Conservation (phyloP, 768 basidiomycete species). For the Dentipellis sp. region DNA sequence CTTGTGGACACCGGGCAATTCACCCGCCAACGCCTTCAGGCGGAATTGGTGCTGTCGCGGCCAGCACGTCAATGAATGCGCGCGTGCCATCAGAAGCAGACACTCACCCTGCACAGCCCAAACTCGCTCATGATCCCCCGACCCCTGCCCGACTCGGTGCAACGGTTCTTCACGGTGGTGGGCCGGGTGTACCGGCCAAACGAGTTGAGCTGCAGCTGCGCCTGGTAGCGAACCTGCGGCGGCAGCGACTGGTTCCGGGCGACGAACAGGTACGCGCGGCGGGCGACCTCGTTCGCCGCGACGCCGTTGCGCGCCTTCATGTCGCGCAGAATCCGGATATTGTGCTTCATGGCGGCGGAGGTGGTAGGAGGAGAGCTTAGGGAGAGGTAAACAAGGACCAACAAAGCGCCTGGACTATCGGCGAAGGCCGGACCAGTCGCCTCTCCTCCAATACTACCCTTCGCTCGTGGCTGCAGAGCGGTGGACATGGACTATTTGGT, state of each 20-base stretch:
- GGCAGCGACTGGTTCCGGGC: slow-evolving; percentile 89
- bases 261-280: slow-evolving; percentile 87
- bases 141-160: slow-evolving; percentile 75
- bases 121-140: slow-evolving; percentile 88
- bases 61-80: background rate
- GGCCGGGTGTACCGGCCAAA: slow-evolving; percentile 78
- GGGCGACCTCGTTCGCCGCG: slow-evolving; percentile 65
- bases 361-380: background rate
- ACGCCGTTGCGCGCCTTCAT: slow-evolving; percentile 70
- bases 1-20: slow-evolving; percentile 82
- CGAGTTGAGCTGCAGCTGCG: slow-evolving; percentile 87
- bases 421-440: no score
- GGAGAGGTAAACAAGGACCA: background rate
- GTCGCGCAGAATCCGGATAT: slow-evolving; percentile 59
- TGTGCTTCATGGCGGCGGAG: slow-evolving; percentile 17
- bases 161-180: slow-evolving; percentile 85
- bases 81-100: background rate
- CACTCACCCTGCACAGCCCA: slow-evolving; percentile 66
- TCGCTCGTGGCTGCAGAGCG: no score
- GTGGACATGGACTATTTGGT: slow-evolving; percentile 1
- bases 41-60: slow-evolving; percentile 77
- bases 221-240: slow-evolving; percentile 83
- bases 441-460: no score
- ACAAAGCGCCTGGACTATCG: background rate
- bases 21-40: slow-evolving; percentile 69